Evolutionary conservation across 495 filamentous ascomycete species (phyloP), one percentile per base, ranked within the genome.

Genomic region (Talaromyces adpressus): DNA sequence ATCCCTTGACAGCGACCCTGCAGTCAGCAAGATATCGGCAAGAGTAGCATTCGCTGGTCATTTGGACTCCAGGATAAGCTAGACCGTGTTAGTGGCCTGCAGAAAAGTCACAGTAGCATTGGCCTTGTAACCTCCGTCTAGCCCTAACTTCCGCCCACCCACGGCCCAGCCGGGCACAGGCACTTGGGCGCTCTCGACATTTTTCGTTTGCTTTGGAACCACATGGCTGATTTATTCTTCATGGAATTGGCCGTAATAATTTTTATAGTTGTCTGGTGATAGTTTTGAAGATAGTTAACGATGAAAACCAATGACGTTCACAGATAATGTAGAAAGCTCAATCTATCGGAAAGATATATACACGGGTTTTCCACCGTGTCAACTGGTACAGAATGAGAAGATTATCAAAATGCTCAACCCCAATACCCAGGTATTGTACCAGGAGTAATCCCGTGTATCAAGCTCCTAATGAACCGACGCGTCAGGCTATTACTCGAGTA

Each of bases 61-160:
- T 36, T 58, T 58, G 56, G 16, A 58, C 30, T 32, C 14, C 56
- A 57, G 56, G 27, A 58, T 22, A 32, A 58, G 60, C 29, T 49
- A 34, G 47, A 32, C 29, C n/a, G 27, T 25, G 41, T 34, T 49
- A 62, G 41, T 62, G 39, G 29, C 45, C 18, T 53, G 27, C 47
- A 36, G 47, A 53, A 57, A 62, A 53, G 60, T 52, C 60, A 62
- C 60, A 23, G 60, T 62, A 62, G 47, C 60, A 62, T 62, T 53
- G 25, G 47, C 20, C 47, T 62, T 62, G 60, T 53, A 51, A 62
- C 60, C 60, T 62, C 59, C 59, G 36, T 62, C 25, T 51, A 62
- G 60, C 60, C 60, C 60, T 62, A 62, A 47, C 41, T 34, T 62
- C 60, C 59, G 41, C 27, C 5, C 60, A 27, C 29, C 5, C 3